A percentile compares a stretch with the other conserved stretches of the same genome.
Conservation (phyloP, 2,329 filamentous ascomycete genomes). For the Falciphora oryzae region DNA sequence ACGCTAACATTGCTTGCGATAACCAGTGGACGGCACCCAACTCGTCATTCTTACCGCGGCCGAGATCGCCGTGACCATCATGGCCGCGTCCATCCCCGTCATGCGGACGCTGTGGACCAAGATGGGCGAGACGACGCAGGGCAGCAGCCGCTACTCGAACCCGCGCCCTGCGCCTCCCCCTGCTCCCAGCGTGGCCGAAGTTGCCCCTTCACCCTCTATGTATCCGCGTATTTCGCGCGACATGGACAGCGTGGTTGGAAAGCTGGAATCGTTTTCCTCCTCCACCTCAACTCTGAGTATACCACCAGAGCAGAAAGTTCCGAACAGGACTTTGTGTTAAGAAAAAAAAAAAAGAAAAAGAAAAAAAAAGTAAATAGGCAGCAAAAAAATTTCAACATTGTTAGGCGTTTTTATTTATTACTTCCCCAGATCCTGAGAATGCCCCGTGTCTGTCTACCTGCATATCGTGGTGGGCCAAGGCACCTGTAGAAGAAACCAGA, state of each 20-base stretch:
- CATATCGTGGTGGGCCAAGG: too few relatives aligned
- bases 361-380: not conserved
- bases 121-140: not conserved
- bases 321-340: not conserved
- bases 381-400: not conserved
- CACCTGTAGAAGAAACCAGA: too few relatives aligned
- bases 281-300: not conserved
- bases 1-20: not conserved
- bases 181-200: not conserved
- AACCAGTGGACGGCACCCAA: slow-evolving; percentile 10
- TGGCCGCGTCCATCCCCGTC: slow-evolving; percentile 15
- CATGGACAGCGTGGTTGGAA: not conserved
- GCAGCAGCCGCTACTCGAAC: not conserved
- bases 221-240: not conserved
- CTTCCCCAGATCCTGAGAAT: not conserved
- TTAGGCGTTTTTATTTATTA: not conserved
- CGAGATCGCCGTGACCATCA: slow-evolving; percentile 15
- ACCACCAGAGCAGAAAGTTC: not conserved
- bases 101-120: slow-evolving; percentile 12
- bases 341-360: too few relatives aligned
- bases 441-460: too few relatives aligned
- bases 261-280: not conserved
- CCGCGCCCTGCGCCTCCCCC: not conserved
- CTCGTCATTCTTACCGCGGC: slow-evolving; percentile 14
- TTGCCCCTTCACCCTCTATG: not conserved